A percentile compares a stretch with the other conserved stretches of the same genome.
phyloP scores from a whole-genome alignment of 2,329 filamentous ascomycete genomes.

The Trichoderma asperellum region DNA sequence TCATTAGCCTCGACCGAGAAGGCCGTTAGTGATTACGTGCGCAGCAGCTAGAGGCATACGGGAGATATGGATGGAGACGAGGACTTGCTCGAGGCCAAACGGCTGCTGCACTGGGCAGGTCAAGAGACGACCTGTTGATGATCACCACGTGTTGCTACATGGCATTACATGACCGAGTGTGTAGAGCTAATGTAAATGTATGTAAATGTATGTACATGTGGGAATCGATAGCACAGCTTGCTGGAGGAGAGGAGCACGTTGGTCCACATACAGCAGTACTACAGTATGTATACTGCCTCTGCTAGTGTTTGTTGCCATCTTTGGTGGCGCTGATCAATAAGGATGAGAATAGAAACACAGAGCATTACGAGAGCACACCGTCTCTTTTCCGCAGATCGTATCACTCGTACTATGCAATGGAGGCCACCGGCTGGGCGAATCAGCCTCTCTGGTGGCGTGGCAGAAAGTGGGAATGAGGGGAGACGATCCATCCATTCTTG shows the following conservation, averaged over 20 bases:
- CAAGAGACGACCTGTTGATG: constrained; percentile 12
- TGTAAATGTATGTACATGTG: neutral
- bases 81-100: neutral
- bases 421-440: neutral
- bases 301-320: neutral
- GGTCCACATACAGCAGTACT: no score
- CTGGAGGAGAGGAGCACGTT: no score
- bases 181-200: neutral
- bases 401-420: neutral
- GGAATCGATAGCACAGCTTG: no score
- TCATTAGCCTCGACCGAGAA: neutral
- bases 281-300: no score
- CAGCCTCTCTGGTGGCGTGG: neutral
- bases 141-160: constrained; percentile 23
- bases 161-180: neutral
- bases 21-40: constrained; percentile 24
- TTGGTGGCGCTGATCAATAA: constrained; percentile 19
- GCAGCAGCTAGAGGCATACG: constrained; percentile 1
- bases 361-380: constrained; percentile 11
- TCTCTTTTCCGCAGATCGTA: neutral
- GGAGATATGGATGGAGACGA: neutral
- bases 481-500: constrained; percentile 14
- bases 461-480: constrained; percentile 15
- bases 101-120: neutral
- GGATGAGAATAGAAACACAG: constrained; percentile 19